phyloP scores from a whole-genome alignment of 306 rosid species.

The Carpinus viminea region DNA sequence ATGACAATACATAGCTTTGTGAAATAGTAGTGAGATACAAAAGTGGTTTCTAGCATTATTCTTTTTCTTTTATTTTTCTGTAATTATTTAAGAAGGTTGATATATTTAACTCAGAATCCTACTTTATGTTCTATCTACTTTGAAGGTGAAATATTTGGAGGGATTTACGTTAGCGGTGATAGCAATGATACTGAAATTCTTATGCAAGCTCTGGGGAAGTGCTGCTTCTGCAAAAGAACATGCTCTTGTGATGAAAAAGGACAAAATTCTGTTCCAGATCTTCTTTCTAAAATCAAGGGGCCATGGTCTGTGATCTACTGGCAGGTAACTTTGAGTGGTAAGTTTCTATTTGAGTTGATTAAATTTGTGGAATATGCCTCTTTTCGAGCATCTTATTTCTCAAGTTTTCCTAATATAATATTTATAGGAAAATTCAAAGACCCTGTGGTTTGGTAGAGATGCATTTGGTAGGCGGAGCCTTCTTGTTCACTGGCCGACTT shows the following conservation, averaged over 20 bases:
- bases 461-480: conserved; percentile 93
- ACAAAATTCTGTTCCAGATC: conserved; percentile 44
- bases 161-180: conserved; percentile 52
- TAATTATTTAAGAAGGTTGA: not conserved
- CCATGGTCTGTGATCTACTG: conserved; percentile 95
- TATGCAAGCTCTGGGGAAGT: conserved; percentile 54
- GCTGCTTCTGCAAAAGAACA: conserved; percentile 46
- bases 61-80: not conserved
- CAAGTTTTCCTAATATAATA: conserved; percentile 18
- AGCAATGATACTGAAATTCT: conserved; percentile 76
- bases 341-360: conserved; percentile 45
- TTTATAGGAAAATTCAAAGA: conserved; percentile 65
- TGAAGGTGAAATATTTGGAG: conserved; percentile 91
- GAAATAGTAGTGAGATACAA: no score
- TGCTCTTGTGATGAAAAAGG: conserved; percentile 31
- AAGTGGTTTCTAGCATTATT: no score
- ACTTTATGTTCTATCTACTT: conserved; percentile 10
- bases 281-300: conserved; percentile 74
- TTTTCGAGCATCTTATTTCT: conserved; percentile 13
- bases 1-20: no score
- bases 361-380: not conserved
- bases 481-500: conserved; percentile 95
- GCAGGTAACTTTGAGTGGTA: conserved; percentile 89
- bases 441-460: conserved; percentile 96
- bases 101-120: not conserved